Evolutionary conservation across 176 grass and related monocot species (phyloP).

Genomic region (Avena atlantica): DNA sequence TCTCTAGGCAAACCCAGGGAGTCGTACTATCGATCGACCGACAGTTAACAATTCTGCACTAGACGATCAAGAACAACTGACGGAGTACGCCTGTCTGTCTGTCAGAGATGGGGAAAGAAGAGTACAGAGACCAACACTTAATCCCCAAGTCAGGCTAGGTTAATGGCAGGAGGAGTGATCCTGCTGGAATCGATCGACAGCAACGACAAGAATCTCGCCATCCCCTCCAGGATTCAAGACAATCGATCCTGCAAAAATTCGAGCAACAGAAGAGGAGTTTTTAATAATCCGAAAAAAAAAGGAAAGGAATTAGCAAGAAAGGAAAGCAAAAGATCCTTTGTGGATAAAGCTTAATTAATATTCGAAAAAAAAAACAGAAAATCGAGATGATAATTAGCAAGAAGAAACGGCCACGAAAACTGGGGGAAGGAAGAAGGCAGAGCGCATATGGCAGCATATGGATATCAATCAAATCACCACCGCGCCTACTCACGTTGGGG

Average conservation of each 20-base stretch:
- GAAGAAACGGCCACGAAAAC: conserved; percentile 37
- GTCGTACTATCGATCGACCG: not conserved
- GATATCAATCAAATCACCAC: conserved; percentile 44
- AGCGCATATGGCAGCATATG: conserved; percentile 19
- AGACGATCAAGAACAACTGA: conserved; percentile 43
- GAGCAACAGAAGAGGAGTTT: conserved; percentile 22
- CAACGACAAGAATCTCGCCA: not conserved
- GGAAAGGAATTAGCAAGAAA: not conserved
- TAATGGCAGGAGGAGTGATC: not conserved
- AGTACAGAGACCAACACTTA: not conserved
- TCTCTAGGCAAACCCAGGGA: not conserved
- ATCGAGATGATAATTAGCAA: conserved; percentile 36
- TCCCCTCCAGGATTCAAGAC: not conserved
- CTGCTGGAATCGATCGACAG: not conserved
- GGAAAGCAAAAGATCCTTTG: not conserved
- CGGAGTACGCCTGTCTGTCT: not conserved
- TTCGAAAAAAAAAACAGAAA: not conserved
- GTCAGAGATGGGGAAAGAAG: conserved; percentile 36
- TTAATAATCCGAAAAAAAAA: not conserved
- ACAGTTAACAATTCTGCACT: not conserved
- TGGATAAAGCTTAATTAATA: not conserved
- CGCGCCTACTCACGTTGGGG: conserved; percentile 71
- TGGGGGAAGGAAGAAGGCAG: not conserved
- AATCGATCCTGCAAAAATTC: conserved; percentile 37
- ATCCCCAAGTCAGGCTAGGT: conserved; percentile 28